Evolutionary conservation across 257 asterid species (phyloP), one percentile per base, ranked within the genome.

Genomic region (Mitragyna speciosa): DNA sequence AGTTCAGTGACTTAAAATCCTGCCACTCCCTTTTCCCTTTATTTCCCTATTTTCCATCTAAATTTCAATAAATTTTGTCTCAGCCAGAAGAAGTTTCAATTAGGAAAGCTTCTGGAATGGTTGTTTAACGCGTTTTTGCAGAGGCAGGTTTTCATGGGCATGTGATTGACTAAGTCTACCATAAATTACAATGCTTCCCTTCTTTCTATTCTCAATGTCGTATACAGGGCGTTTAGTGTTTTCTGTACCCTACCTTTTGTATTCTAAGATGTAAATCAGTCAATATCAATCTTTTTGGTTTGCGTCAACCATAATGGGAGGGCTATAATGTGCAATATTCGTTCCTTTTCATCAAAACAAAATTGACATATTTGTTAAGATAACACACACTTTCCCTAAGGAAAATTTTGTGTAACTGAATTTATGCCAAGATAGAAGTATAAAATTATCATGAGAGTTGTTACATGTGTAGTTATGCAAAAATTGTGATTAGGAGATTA

Each of bases 81-180:
- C 14, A n/a, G 54, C 61, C 19, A 28, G 24, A 43, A 58, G 64
- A 59, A 70, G 72, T 79, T 71, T 79, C 82, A 56, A 70, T 41
- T 48, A n/a, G 58, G 56, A 17, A 51, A 73, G 66, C 59, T 71
- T 28, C 63, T 56, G 17, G 88, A 85, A 86, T 86, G 87, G 85
- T 77, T 82, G 89, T 86, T 80, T 31, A 84, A 80, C 5, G 24
- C 30, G 51, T 48, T 43, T 19, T 11, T 26, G 20, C 0, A 12
- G 12, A 30, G 15, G 24, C 52, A 52, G 52, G 31, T 19, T 30
- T 39, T 33, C 51, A 22, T 6, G 17, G 43, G 16, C 1, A 47
- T 31, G 52, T 24, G 31, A 73, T 80, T 83, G 79, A 76, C 76
- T 19, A 5, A 36, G 78, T 69, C 78, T 49, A 59, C 63, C 81